Base-by-base conservation (phyloP, 305 asterid species). In the Petunia hybrid region DNA sequence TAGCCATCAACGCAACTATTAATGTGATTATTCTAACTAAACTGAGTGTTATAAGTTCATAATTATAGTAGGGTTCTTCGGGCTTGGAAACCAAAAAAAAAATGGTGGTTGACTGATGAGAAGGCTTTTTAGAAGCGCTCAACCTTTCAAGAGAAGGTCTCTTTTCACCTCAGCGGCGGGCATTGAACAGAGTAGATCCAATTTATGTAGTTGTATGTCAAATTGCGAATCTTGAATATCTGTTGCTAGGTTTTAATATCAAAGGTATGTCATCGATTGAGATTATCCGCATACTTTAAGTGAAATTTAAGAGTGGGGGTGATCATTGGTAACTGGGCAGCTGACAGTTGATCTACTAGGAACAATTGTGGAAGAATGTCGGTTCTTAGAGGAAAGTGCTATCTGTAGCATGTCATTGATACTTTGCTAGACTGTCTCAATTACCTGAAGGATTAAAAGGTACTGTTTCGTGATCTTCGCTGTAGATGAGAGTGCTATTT, bases 11-110 rank as follows among this genome's bases (percentile, higher is more conserved):
- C 62, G 64, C 39, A 4, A 81, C 2, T 81, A 71, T 3, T 41
- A 68, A 42, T 67, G 51, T 70, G 31, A 60, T 70, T 38, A 73
- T 80, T 79, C 70, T 61, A 80, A 80, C 41, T 31, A 65, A 78
- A 39, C 35, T 35, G 78, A 71, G 62, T 35, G 48, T 13, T 71
- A 16, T 70, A 70, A 16, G 77, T 46, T 71, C 77, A 71, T 10
- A 46, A 70, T 43, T 69, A 55, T 16, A 45, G 76, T 9, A 22
- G 76, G 76, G 16, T 42, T 43, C 22, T 2, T 45, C 22, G 40
- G 59, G 46, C 59, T 43, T 42, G 57, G 56, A 35, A 10, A 31
- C n/a, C n/a, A n/a, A n/a, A n/a, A n/a, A n/a, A 70, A 46, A 35
- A 6, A 62, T 43, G 76, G 12, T 73, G 77, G 60, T 22, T 1